Conservation (phyloP, 176 grass and related monocot species). For the Phyllostachys edulis region DNA sequence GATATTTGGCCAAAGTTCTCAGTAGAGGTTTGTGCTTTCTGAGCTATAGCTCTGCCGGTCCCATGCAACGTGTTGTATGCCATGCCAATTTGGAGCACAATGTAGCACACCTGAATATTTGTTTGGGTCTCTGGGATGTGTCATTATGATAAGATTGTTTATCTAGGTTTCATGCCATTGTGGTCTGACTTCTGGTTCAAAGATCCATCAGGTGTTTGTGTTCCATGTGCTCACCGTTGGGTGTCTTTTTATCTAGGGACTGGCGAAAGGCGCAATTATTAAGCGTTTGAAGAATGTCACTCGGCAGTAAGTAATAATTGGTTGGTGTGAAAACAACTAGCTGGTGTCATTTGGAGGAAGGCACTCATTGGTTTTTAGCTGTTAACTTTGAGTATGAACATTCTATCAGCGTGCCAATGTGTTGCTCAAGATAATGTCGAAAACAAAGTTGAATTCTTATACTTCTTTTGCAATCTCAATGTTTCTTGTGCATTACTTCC, state of each 20-base stretch:
- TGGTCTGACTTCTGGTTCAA: not conserved
- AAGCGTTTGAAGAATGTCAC: not conserved
- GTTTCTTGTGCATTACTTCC: not conserved
- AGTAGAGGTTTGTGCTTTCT: not conserved
- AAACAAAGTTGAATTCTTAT: not conserved
- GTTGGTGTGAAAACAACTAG: not conserved
- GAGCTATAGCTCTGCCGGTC: not conserved
- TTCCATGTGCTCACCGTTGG: not conserved
- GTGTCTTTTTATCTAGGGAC: not conserved
- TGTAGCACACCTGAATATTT: not conserved
- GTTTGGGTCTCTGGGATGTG: not conserved
- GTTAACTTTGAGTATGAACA: not conserved
- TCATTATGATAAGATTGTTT: not conserved
- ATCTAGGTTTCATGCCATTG: not conserved
- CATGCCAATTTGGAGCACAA: not conserved
- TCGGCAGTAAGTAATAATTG: not conserved
- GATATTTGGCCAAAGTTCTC: not conserved
- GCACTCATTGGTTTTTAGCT: not conserved
- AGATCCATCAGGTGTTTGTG: not conserved
- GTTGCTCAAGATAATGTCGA: not conserved
- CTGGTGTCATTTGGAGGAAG: not conserved
- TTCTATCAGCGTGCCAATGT: not conserved
- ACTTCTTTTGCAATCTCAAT: slow-evolving; percentile 11
- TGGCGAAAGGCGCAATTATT: not conserved
- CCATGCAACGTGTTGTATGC: not conserved